Percentiles rank a stretch among this genome's conserved stretches.
Evolutionary conservation across 108 stramenopile genomes (phyloP).

Genomic region (Conticribra guillardii): DNA sequence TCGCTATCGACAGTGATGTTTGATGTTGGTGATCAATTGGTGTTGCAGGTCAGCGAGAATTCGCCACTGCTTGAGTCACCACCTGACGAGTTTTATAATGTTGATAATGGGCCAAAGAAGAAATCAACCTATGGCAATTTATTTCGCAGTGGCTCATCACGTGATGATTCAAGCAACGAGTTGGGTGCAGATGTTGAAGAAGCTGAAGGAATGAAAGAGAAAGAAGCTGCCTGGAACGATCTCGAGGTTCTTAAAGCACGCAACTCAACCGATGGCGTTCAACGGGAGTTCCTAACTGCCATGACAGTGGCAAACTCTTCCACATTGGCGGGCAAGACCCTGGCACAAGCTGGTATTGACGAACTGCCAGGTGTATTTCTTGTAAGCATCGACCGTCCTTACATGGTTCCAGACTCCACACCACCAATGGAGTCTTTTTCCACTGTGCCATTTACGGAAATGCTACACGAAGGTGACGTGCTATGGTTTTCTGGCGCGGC

Average conservation of each 20-base stretch:
- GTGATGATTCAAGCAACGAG: too few relatives aligned
- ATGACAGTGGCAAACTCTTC: constrained; percentile 62
- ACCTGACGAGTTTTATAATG: constrained; percentile 49
- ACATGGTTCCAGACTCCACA: neutral
- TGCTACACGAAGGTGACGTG: neutral
- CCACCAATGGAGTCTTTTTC: neutral
- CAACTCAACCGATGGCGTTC: neutral
- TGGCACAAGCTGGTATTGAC: constrained; percentile 52
- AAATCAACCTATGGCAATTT: too few relatives aligned
- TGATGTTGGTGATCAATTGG: constrained; percentile 54
- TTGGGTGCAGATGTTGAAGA: constrained; percentile 20
- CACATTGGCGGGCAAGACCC: constrained; percentile 46
- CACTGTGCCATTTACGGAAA: neutral
- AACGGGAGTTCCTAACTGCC: constrained; percentile 71
- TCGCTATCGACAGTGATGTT: constrained; percentile 41
- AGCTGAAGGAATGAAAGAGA: constrained; percentile 6
- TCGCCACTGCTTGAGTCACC: constrained; percentile 60
- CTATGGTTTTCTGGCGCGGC: constrained; percentile 66
- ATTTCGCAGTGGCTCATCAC: too few relatives aligned
- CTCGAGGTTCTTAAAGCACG: constrained; percentile 45
- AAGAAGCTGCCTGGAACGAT: constrained; percentile 59
- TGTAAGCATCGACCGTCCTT: constrained; percentile 73
- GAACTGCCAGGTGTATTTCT: constrained; percentile 67
- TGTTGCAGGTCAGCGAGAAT: constrained; percentile 64
- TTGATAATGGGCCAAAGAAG: too few relatives aligned